Conservation (phyloP, 805 yeast genomes). For the Starmerella bacillaris region DNA sequence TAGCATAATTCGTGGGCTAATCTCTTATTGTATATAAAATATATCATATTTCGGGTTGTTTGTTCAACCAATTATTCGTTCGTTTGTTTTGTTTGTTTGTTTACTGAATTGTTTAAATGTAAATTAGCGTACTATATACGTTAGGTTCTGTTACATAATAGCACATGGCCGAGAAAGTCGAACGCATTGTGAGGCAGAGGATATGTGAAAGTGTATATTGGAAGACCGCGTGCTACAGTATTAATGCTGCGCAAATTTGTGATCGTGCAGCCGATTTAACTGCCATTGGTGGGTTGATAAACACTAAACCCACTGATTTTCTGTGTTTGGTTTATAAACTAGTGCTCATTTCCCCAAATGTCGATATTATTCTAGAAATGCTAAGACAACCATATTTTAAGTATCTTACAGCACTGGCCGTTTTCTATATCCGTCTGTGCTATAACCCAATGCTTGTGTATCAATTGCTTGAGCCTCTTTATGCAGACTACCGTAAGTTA, state of each 20-base stretch:
- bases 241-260: slow-evolving; percentile 33
- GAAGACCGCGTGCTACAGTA: slow-evolving; percentile 36
- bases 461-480: slow-evolving; percentile 34
- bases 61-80: no score
- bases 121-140: no score
- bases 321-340: slow-evolving; percentile 60
- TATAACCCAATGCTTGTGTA: slow-evolving; percentile 32
- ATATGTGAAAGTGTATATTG: slow-evolving; percentile 40
- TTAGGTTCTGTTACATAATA: no score
- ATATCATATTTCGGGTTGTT: no score
- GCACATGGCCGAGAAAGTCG: slow-evolving; percentile 20
- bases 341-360: slow-evolving; percentile 54
- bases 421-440: slow-evolving; percentile 39
- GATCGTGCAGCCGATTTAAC: slow-evolving; percentile 31
- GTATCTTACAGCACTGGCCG: slow-evolving; percentile 50
- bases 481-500: slow-evolving; percentile 53
- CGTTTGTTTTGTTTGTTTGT: no score
- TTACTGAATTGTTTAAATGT: no score
- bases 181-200: slow-evolving; percentile 39
- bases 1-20: no score
- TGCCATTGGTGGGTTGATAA: slow-evolving; percentile 39
- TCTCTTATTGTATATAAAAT: no score
- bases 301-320: slow-evolving; percentile 49
- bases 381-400: slow-evolving; percentile 54
- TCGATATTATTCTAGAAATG: slow-evolving; percentile 37